Base-by-base conservation (phyloP, 2,329 filamentous ascomycete species). In the Hymenotorrendiella dingleyae region DNA sequence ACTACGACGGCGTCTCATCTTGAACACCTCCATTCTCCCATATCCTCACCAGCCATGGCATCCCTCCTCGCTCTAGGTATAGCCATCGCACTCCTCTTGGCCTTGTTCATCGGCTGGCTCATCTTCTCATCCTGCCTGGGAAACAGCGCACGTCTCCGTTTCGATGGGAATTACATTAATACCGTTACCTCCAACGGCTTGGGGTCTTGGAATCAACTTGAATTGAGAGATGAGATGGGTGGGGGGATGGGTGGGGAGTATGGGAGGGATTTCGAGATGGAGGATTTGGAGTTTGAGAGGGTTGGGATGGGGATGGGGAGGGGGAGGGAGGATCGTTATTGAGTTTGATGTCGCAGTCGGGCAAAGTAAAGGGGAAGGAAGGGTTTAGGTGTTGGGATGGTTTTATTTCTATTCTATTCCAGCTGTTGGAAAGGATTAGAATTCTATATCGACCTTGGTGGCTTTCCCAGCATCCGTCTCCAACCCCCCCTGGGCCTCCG, bases 51-150 rank as follows among this genome's bases (percentile, higher is more conserved):
- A n/a, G n/a, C n/a, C n/a, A n/a, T n/a, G n/a, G n/a, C n/a, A n/a
- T n/a, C n/a, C n/a, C n/a, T n/a, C n/a, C n/a, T n/a, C n/a, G n/a
- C n/a, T n/a, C n/a, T n/a, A n/a, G n/a, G n/a, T n/a, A n/a, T n/a
- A n/a, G n/a, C n/a, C n/a, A n/a, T n/a, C n/a, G n/a, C n/a, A n/a
- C n/a, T n/a, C n/a, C 54, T 54, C 4, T 21, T 60, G 2, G 43
- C 55, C 16, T 33, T 60, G 7, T 54, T 61, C 33, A 39, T 60
- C 40, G 58, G 58, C 30, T 63, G 59, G 58, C 43, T 62, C 10
- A 54, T 61, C 22, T 36, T 62, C n/a, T 61, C 60, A 17, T 62
- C 59, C 8, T 62, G 61, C 40, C 48, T 63, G 0, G 60, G 61
- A 33, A 58, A 63, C 33, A 55, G 49, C 12, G 47, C 59, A 10